Percentiles rank a stretch among this genome's conserved stretches.
phyloP scores from a whole-genome alignment of 2,329 filamentous ascomycete genomes.

The Didymella segeticola region DNA sequence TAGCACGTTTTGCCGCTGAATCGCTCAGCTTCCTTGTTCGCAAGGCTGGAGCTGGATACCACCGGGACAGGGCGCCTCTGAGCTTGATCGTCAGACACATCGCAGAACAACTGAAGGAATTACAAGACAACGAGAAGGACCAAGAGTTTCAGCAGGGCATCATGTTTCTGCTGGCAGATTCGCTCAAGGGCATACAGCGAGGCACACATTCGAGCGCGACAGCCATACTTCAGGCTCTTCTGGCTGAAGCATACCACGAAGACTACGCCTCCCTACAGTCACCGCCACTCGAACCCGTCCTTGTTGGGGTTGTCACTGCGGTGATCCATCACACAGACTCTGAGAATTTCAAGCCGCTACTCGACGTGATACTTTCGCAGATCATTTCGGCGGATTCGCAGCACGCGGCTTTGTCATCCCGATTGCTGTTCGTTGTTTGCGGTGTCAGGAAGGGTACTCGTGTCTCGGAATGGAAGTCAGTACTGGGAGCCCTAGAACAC shows the following conservation, averaged over 20 bases:
- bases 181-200: constrained; percentile 68
- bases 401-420: constrained; percentile 36
- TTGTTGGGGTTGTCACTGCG: constrained; percentile 79
- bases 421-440: constrained; percentile 71
- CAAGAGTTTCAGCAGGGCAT: constrained; percentile 82
- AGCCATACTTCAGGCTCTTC: constrained; percentile 60
- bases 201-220: constrained; percentile 65
- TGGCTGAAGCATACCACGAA: constrained; percentile 44
- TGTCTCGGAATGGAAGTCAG: constrained; percentile 72
- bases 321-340: constrained; percentile 80
- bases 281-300: constrained; percentile 63
- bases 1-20: constrained; percentile 91
- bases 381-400: constrained; percentile 55
- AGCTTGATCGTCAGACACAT: constrained; percentile 74
- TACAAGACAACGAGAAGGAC: constrained; percentile 63
- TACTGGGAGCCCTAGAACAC: constrained; percentile 58
- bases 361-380: constrained; percentile 61
- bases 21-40: constrained; percentile 92
- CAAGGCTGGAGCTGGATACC: constrained; percentile 81
- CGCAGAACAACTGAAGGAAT: constrained; percentile 69
- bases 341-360: constrained; percentile 74
- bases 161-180: constrained; percentile 91
- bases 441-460: constrained; percentile 83
- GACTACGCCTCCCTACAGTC: constrained; percentile 52
- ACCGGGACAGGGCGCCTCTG: constrained; percentile 74